Base-by-base conservation (phyloP, 2,329 filamentous ascomycete species). In the Botrytis galanthina region DNA sequence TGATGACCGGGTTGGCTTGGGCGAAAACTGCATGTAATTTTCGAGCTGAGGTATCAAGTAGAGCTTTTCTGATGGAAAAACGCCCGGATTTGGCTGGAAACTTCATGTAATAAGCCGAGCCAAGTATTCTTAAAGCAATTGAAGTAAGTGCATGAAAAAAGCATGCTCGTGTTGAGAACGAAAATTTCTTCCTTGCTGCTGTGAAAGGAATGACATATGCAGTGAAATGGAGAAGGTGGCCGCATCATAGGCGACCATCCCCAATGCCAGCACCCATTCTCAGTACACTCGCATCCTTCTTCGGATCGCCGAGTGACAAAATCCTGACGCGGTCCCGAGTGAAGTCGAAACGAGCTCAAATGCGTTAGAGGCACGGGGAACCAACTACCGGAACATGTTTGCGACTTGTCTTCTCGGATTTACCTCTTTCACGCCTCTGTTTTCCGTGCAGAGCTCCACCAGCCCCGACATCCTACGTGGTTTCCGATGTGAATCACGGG, bases 151-250 rank as follows among this genome's bases (percentile, higher is more conserved):
- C 46, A n/a, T 39, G 20, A 8, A 32, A 18, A 35, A 32, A 29
- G 37, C 22, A 35, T 54, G 10, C 35, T 71, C 59, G 69, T 69
- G 51, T 68, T 39, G 46, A 39, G 7, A 39, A 39, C 9, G 51
- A 68, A 54, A 39, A 29, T 54, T 57, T 57, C 48, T 69, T 44
- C 48, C 66, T 57, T 69, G 66, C 51, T 69, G 66, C 66, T 10
- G 66, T 57, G 48, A 42, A 69, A 57, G 66, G n/a, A 57, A 57
- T 29, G n/a, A 44, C n/a, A 69, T 32, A 69, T 69, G 66, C 66
- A 69, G 66, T 69, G 48, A 57, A 46, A 72, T 69, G 51, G 62
- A 60, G 48, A 60, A 46, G 51, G 51, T 32, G 61, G 61, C 48
- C 61, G 48, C 61, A 67, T 44, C 29, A 26, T 14, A 35, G 4